Percentiles rank a stretch among this genome's conserved stretches.
Conservation (phyloP, 129 eudicot genomes). For the Tagetes patula region DNA sequence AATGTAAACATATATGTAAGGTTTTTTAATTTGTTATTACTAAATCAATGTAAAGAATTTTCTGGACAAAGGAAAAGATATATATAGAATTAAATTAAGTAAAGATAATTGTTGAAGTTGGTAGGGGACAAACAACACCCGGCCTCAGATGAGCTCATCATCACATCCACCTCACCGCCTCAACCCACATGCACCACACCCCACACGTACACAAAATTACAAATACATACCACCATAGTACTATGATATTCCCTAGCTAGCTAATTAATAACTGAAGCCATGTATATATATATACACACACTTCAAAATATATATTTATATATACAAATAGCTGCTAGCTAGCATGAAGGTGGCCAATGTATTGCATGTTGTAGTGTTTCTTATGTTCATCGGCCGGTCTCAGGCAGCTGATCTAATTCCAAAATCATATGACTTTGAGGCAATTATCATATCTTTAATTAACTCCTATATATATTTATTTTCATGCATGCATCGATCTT, state of each 20-base stretch:
- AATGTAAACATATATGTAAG: neutral
- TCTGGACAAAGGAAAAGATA: neutral
- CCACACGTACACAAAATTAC: neutral
- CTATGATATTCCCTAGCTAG: neutral
- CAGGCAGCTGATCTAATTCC: constrained; percentile 27
- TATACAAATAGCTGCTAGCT: neutral
- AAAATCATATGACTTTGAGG: constrained; percentile 38
- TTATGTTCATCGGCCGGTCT: constrained; percentile 27
- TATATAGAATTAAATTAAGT: neutral
- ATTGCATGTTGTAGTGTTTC: constrained; percentile 27
- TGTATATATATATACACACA: neutral
- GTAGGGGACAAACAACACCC: neutral
- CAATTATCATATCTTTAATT: neutral
- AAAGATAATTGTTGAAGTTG: neutral
- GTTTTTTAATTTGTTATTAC: neutral
- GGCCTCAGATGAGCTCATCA: too few species aligned
- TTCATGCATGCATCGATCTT: too few species aligned
- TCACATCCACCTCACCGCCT: neutral
- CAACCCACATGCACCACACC: neutral
- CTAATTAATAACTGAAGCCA: neutral
- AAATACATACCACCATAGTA: neutral
- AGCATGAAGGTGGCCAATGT: constrained; percentile 14
- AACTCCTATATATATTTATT: neutral
- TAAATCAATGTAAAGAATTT: neutral
- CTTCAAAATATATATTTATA: too few species aligned